Percentiles rank a stretch among this genome's conserved stretches.
Conservation (phyloP, 176 grass and related monocot species). For the Guadua angustifolia region DNA sequence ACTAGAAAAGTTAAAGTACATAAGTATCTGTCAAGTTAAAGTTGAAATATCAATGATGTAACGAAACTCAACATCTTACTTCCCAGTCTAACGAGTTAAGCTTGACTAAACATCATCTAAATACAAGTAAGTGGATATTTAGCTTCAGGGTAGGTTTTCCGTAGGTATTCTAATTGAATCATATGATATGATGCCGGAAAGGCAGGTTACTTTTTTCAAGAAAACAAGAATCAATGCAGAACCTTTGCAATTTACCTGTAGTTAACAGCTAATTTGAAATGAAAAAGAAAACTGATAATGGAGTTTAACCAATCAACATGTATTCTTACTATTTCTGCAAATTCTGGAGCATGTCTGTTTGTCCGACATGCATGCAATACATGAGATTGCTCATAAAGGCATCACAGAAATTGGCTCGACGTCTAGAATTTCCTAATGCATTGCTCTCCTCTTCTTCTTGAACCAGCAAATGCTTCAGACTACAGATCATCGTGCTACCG, state of each 20-base stretch:
- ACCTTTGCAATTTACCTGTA: neutral
- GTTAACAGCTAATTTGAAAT: neutral
- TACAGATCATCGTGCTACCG: neutral
- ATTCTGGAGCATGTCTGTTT: neutral
- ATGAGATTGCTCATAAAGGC: neutral
- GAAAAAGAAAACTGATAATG: neutral
- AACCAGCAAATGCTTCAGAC: neutral
- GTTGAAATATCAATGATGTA: too few species aligned
- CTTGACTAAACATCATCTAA: too few species aligned
- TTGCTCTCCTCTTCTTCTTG: conserved; percentile 15
- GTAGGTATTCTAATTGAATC: neutral
- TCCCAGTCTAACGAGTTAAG: too few species aligned
- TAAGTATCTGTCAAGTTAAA: too few species aligned
- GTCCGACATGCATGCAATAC: neutral
- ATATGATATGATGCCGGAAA: neutral
- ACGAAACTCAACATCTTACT: too few species aligned
- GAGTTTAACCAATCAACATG: neutral
- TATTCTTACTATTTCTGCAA: neutral
- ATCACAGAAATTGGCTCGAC: neutral
- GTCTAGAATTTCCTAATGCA: neutral
- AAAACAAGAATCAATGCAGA: neutral
- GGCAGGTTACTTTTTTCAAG: too few species aligned
- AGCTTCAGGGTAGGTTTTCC: neutral
- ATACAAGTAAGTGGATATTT: too few species aligned
- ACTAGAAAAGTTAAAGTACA: too few species aligned